A percentile compares a stretch with the other conserved stretches of the same genome.
phyloP scores from a whole-genome alignment of 768 basidiomycete species.

The Tricholoma terreum region DNA sequence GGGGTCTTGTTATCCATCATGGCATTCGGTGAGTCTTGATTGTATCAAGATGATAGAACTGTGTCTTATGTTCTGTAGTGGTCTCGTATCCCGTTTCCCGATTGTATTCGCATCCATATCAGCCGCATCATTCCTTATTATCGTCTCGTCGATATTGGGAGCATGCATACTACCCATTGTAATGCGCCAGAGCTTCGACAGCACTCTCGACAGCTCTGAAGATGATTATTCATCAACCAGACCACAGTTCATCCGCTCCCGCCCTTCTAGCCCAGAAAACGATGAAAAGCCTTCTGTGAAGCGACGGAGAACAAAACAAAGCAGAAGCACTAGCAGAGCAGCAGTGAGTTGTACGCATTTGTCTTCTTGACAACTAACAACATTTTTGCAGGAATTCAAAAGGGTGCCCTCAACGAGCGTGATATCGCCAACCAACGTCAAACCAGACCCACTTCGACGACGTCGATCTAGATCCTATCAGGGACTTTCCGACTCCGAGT shows the following conservation, averaged over 20 bases:
- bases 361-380: background rate
- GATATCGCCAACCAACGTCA: slow-evolving; percentile 27
- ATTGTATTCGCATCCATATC: slow-evolving; percentile 49
- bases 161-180: slow-evolving; percentile 51
- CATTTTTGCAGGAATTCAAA: slow-evolving; percentile 24
- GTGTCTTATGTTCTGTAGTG: slow-evolving; percentile 37
- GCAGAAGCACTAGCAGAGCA: slow-evolving; percentile 22
- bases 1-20: slow-evolving; percentile 59
- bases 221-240: background rate
- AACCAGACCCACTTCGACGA: slow-evolving; percentile 37
- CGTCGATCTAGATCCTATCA: slow-evolving; percentile 43
- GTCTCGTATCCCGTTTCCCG: slow-evolving; percentile 69
- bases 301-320: slow-evolving; percentile 23
- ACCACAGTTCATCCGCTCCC: slow-evolving; percentile 2
- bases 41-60: background rate
- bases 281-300: slow-evolving; percentile 16
- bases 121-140: slow-evolving; percentile 42
- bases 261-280: slow-evolving; percentile 14
- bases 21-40: slow-evolving; percentile 61
- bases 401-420: slow-evolving; percentile 26
- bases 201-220: slow-evolving; percentile 8
- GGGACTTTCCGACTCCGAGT: slow-evolving; percentile 28
- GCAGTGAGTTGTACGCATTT: slow-evolving; percentile 13
- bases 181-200: slow-evolving; percentile 16
- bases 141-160: slow-evolving; percentile 44